Percentiles rank a stretch among this genome's conserved stretches.
These are phyloP conservation scores for Monilinia vaccinii-corymbosi DNA, from an alignment of 2,329 filamentous ascomycete genomes.

Conservation along the genomic window DNA sequence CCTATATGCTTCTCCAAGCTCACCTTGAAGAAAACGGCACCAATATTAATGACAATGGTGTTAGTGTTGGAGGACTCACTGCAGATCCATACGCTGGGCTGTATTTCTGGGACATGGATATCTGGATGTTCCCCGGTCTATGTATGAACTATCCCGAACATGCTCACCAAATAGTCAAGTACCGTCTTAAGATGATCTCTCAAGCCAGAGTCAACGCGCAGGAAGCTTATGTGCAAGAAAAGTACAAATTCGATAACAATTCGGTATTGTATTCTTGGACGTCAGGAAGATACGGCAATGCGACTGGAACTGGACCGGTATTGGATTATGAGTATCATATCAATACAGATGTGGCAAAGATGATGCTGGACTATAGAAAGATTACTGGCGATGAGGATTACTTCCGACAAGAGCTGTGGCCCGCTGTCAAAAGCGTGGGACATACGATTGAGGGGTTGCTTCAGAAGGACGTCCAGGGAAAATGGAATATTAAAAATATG, in stretches of 20 bases:
- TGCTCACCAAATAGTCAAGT: slow-evolving; percentile 53
- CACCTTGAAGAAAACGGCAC: slow-evolving; percentile 33
- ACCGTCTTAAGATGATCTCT: slow-evolving; percentile 43
- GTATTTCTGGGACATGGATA: slow-evolving; percentile 29
- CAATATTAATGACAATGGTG: slow-evolving; percentile 49
- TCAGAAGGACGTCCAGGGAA: slow-evolving; percentile 5
- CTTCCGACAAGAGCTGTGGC: slow-evolving; percentile 12
- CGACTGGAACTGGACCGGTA: slow-evolving; percentile 15
- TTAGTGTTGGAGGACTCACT: slow-evolving; percentile 53
- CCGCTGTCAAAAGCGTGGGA: slow-evolving; percentile 12
- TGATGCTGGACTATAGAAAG: slow-evolving; percentile 4
- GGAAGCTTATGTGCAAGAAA: slow-evolving; percentile 11
- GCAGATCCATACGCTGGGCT: slow-evolving; percentile 56
- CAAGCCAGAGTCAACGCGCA: slow-evolving; percentile 18
- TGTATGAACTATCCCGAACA: slow-evolving; percentile 51
- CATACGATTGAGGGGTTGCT: slow-evolving; percentile 10
- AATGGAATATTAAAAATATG: slow-evolving; percentile 45
- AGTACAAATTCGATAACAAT: slow-evolving; percentile 11
- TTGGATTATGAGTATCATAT: slow-evolving; percentile 20
- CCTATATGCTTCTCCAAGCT: slow-evolving; percentile 41
- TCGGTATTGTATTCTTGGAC: slow-evolving; percentile 17
- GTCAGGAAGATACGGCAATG: slow-evolving; percentile 16
- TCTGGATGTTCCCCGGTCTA: slow-evolving; percentile 39
- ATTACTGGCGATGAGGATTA: slow-evolving; percentile 10
- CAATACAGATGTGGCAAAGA: slow-evolving; percentile 14